Evolutionary conservation across 2,329 filamentous ascomycete genomes (phyloP).

Genomic region (Hirsutella minnesotensis): DNA sequence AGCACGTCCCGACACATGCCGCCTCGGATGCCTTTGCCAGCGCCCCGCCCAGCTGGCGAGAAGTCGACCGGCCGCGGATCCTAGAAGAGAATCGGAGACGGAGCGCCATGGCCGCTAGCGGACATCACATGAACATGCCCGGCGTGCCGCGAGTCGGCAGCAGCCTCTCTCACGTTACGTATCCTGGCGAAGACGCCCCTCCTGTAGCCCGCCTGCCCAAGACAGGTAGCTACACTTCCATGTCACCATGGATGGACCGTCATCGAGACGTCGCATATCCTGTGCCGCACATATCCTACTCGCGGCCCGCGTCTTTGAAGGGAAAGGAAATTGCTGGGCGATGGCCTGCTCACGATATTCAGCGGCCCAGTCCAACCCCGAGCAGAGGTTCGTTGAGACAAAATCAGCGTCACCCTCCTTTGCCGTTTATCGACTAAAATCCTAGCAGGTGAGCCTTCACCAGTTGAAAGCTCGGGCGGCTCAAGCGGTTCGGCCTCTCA

Average conservation of each 20-base stretch:
- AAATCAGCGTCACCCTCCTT: not conserved
- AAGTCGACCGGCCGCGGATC: constrained; percentile 33
- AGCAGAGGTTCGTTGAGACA: constrained; percentile 21
- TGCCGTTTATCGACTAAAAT: not conserved
- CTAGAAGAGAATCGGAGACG: constrained; percentile 37
- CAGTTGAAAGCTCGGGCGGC: constrained; percentile 21
- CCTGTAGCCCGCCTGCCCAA: constrained; percentile 27
- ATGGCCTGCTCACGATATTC: constrained; percentile 16
- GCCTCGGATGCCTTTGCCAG: constrained; percentile 44
- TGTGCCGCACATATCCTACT: constrained; percentile 11
- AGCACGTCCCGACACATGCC: constrained; percentile 50
- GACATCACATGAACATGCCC: constrained; percentile 24
- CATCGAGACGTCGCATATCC: constrained; percentile 20
- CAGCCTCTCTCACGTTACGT: constrained; percentile 34
- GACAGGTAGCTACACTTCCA: constrained; percentile 30
- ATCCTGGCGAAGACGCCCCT: constrained; percentile 27
- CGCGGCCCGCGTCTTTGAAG: constrained; percentile 21
- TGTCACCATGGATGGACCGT: constrained; percentile 15
- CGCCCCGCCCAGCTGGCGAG: constrained; percentile 38
- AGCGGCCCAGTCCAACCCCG: constrained; percentile 22
- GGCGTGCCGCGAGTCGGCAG: constrained; percentile 33
- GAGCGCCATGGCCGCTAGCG: constrained; percentile 32
- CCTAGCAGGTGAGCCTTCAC: constrained; percentile 4
- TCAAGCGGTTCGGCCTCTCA: constrained; percentile 28
- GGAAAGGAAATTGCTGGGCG: constrained; percentile 29